Conservation (phyloP, 2,329 filamentous ascomycete genomes). For the Aspergillus ochraceus region DNA sequence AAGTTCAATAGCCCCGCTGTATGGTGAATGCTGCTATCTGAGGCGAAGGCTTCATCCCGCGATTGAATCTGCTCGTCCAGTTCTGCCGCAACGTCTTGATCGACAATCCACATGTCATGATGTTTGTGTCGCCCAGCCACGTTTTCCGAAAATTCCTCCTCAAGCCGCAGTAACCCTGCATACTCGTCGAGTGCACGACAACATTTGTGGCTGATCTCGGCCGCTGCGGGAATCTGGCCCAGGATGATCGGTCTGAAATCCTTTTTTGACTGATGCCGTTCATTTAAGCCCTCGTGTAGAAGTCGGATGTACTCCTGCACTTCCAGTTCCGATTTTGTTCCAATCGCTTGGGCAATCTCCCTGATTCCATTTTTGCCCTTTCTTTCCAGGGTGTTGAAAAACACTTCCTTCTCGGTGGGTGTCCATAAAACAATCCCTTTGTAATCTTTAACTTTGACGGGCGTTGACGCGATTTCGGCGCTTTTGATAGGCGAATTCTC, state of each 20-base stretch:
- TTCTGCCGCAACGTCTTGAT: slow-evolving; percentile 29
- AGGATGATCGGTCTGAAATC: slow-evolving; percentile 44
- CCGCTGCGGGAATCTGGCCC: slow-evolving; percentile 67
- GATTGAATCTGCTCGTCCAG: slow-evolving; percentile 28
- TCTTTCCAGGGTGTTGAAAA: slow-evolving; percentile 67
- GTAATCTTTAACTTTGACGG: slow-evolving; percentile 23
- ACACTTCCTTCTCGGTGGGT: slow-evolving; percentile 64
- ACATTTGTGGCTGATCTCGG: slow-evolving; percentile 69
- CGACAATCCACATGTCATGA: slow-evolving; percentile 68
- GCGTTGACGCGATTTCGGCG: slow-evolving; percentile 26
- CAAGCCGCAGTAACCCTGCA: slow-evolving; percentile 64
- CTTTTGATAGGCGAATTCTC: slow-evolving; percentile 45
- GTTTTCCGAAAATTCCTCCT: slow-evolving; percentile 65
- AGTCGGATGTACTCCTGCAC: slow-evolving; percentile 68
- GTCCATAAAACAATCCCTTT: slow-evolving; percentile 70
- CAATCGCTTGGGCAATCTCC: slow-evolving; percentile 63
- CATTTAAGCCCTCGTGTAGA: slow-evolving; percentile 54
- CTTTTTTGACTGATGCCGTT: slow-evolving; percentile 37
- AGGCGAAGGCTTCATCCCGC: slow-evolving; percentile 27
- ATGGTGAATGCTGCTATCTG: slow-evolving; percentile 38
- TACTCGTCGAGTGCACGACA: slow-evolving; percentile 65
- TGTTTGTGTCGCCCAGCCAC: slow-evolving; percentile 60
- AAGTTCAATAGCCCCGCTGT: slow-evolving; percentile 61
- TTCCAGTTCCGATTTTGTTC: slow-evolving; percentile 73
- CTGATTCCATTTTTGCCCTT: slow-evolving; percentile 63